These are phyloP conservation scores for Zea luxurians DNA, from an alignment of 176 grass and related monocot genomes.

Conservation along the genomic window DNA sequence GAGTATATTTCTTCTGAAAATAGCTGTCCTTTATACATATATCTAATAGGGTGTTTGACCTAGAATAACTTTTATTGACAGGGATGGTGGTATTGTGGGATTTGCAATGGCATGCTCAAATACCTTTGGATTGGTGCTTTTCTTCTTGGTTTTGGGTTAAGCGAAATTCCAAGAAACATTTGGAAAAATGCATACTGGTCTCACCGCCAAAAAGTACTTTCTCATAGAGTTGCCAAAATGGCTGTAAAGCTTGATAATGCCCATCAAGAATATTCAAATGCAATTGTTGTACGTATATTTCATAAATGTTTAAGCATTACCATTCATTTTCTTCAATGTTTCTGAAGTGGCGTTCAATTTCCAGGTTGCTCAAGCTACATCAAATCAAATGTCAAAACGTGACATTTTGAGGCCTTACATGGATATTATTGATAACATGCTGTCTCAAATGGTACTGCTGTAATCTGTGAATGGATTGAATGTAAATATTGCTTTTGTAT, in stretches of 20 bases:
- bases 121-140: slow-evolving; percentile 98
- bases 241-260: slow-evolving; percentile 96
- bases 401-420: slow-evolving; percentile 94
- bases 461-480: slow-evolving; percentile 28
- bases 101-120: slow-evolving; percentile 99
- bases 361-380: slow-evolving; percentile 97
- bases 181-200: slow-evolving; percentile 95
- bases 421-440: slow-evolving; percentile 96
- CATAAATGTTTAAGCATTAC: slow-evolving; percentile 21
- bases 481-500: not conserved
- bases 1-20: slow-evolving; percentile 16
- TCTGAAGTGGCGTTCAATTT: slow-evolving; percentile 26
- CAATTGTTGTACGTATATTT: slow-evolving; percentile 80
- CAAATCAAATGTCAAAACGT: slow-evolving; percentile 99
- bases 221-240: slow-evolving; percentile 89
- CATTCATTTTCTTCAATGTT: not conserved
- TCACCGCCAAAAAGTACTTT: slow-evolving; percentile 88
- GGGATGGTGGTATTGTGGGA: slow-evolving; percentile 85
- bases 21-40: slow-evolving; percentile 4
- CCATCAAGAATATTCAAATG: slow-evolving; percentile 98
- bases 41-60: slow-evolving; percentile 22
- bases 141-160: slow-evolving; percentile 99
- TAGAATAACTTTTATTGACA: slow-evolving; percentile 46
- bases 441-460: slow-evolving; percentile 82
- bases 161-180: slow-evolving; percentile 95